Base-by-base conservation (phyloP, 345 rosid species). In the Gossypium thurberi region DNA sequence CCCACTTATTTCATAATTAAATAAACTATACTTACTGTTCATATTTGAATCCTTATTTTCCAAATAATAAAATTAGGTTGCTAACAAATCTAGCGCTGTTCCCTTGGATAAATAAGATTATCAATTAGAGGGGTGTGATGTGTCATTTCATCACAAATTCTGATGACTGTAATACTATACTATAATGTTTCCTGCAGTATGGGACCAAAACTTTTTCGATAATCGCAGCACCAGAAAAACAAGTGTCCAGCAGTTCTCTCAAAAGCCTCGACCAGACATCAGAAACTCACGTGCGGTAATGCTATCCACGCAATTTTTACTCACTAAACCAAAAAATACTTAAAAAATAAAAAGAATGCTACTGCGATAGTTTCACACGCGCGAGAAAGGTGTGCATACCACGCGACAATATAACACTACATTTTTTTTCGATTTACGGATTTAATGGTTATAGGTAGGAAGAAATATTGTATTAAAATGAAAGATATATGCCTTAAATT, bases 221-320 rank as follows among this genome's bases (percentile, higher is more conserved):
- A 0, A 10, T 56, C 1, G 56, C 1, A 12, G 5, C 2, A 25
- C 33, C n/a, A 4, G 4, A 15, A 61, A 28, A 42, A 33, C 12
- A 17, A 33, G 46, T 15, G 26, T 67, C 56, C 43, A 17, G 6
- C 43, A 26, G 14, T 9, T 26, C 21, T 25, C 43, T 3, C 23
- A 9, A 48, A 48, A 67, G 57, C 57, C 12, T 25, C 23, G 0
- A 9, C 58, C 58, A 25, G 71, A 25, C 42, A 50, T 68, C 58
- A 25, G 46, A 62, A 62, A 62, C 23, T 37, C 46, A 37, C 23
- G 47, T 37, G 66, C 8, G 5, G 13, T 26, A 15, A 14, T 60
- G 43, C 65, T 28, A 60, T 57, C 62, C 65, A 61, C 65, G 65
- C 65, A 61, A 13, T 33, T 28, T 61, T 61, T 14, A 61, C 33